Evolutionary conservation across 2,329 filamentous ascomycete species (phyloP), one percentile per base, ranked within the genome.

Genomic region (Phyllosticta citribraziliensis): DNA sequence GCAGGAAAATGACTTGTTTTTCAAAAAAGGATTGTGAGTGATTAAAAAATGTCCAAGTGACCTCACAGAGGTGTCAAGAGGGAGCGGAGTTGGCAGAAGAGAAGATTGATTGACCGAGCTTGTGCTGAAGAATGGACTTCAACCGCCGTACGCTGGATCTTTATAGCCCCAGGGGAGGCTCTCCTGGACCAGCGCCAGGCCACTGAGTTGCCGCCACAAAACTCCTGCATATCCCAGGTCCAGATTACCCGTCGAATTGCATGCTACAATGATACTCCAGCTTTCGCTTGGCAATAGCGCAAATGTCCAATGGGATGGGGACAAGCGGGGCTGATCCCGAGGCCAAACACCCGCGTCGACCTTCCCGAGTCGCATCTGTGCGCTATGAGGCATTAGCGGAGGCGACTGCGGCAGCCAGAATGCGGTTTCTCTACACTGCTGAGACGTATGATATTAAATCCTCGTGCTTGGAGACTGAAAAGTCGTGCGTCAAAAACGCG

Each of bases 41-140:
- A 58, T 54, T 58, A 54, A 24, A 54, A 54, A n/a, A 57, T 19
- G 22, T 20, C 17, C 25, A 51, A 20, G n/a, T 51, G 24, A n/a
- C 40, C 40, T 47, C 40, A 47, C 40, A 47, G 40, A 47, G 40
- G 40, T 14, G 40, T 47, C 40, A 47, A 47, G 40, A 47, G 40
- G n/a, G 40, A 47, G 40, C 40, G 14, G 51, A 52, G 24, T 24
- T 57, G 47, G 17, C 25, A n/a, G 19, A 53, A 53, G 19, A 40
- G 51, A 58, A 19, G 47, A 58, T 58, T 58, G 53, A 22, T 20
- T 53, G 51, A 54, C 53, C 57, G 50, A 53, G 57, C 57, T 47
- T 30, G 30, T 53, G 51, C 22, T 50, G 51, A n/a, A 54, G 51
- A 40, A 25, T 19, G 11, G 17, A 17, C 5, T 40, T 17, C 35